These are phyloP conservation scores for Cyberlindnera veronae DNA, from an alignment of 805 yeast species.

Conservation along the genomic window DNA sequence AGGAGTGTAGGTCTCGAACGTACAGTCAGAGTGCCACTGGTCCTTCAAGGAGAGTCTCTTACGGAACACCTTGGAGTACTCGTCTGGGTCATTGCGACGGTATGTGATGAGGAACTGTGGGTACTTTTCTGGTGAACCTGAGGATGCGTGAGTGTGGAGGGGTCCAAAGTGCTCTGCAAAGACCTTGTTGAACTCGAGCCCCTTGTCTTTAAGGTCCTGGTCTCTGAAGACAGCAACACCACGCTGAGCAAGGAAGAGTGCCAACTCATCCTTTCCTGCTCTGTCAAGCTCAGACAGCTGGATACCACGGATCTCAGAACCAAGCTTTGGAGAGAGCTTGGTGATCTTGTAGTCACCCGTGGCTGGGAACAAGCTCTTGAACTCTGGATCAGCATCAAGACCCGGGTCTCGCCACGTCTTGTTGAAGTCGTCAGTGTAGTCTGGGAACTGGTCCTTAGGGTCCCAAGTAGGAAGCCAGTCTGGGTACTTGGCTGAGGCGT, in stretches of 20 bases:
- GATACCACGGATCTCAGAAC: constrained; percentile 56
- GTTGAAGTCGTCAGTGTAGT: constrained; percentile 50
- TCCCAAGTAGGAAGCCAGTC: constrained; percentile 70
- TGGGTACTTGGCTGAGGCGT: constrained; percentile 39
- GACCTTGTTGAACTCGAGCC: constrained; percentile 42
- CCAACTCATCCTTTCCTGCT: constrained; percentile 64
- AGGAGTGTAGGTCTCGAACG: constrained; percentile 15
- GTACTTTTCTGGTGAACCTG: constrained; percentile 59
- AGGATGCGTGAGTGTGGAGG: constrained; percentile 68
- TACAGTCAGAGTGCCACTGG: constrained; percentile 16
- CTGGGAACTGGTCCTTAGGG: constrained; percentile 49
- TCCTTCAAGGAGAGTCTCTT: constrained; percentile 14
- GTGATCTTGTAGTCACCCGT: constrained; percentile 26
- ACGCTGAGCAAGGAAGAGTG: constrained; percentile 61
- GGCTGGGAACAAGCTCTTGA: constrained; percentile 47
- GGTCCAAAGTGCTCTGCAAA: constrained; percentile 68
- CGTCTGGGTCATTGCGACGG: constrained; percentile 28
- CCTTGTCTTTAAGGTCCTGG: constrained; percentile 59
- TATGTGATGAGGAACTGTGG: constrained; percentile 64
- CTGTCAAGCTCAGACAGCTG: constrained; percentile 54
- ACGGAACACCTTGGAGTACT: constrained; percentile 29
- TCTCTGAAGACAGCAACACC: constrained; percentile 65
- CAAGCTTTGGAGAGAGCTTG: constrained; percentile 65
- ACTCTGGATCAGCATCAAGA: constrained; percentile 56
- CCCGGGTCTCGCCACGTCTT: constrained; percentile 53